Base-by-base conservation (phyloP, 345 rosid species). In the Erodium maritimum region DNA sequence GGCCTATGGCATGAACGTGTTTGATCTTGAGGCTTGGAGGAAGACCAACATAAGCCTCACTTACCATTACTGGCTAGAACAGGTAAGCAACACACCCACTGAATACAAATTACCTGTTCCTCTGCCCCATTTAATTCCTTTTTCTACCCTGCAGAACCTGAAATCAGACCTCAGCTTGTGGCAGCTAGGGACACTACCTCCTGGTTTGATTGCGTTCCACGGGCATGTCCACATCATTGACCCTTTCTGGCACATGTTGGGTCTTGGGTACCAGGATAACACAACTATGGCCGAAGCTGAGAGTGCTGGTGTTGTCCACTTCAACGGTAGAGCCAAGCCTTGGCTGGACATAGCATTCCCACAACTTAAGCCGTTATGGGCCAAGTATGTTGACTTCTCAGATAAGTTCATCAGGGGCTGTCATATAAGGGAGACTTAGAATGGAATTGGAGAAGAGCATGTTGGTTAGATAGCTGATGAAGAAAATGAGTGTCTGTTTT, bases 231-330 rank as follows among this genome's bases (percentile, higher is more conserved):
- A 79, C 55, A 75, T 59, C 24, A 86, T 93, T 1, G 96, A 93
- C 75, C 94, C 96, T 4, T 93, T 86, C 72, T 93, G 99, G 99
- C 99, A 93, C 75, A 86, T 84, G 99, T 71, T 88, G 62, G 99
- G 96, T 24, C 80, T 93, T 1, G 99, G 99, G 37, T 85, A 83
- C 75, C 93, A 83, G 65, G 86, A 77, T 11, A 79, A 74, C 34
- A 80, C 94, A 17, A 82, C 80, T 60, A 56, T 69, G 19, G 64
- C 74, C 17, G 86, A 76, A 62, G 85, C 78, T 17, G 73, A 83
- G 60, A 75, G 59, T 14, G 88, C 94, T 0, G 93, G 83, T 6
- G 93, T 83, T 52, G 60, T 89, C 58, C 95, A 86, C 79, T 89
- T 74, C 77, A 84, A 83, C 56, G 86, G 88, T 45, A 75, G 95